Evolutionary conservation across 441 rosid genomes (phyloP), one percentile per base, ranked within the genome.

Genomic region (Sinapis alba): DNA sequence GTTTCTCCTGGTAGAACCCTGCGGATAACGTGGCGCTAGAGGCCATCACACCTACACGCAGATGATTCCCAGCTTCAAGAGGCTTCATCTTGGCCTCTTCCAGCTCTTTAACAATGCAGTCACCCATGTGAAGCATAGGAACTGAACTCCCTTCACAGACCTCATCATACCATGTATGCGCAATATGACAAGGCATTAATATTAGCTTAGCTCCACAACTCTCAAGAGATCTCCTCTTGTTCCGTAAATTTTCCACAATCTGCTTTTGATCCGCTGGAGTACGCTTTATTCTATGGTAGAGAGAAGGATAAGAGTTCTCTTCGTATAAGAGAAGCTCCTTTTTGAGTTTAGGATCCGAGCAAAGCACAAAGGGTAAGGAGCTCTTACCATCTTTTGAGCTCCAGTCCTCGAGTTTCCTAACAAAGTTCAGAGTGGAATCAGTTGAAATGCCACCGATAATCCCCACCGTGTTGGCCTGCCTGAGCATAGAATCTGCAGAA

Each of bases 131-230:
- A 74, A 90, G 86, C 72, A 88, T 65, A 30, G 87, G 88, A 79
- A 84, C 83, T 19, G 89, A 83, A 62, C 92, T 86, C 9, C 83
- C 98, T 61, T 77, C 71, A 38, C 83, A 81, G 61, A 90, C 83
- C 70, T 89, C 88, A 11, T 86, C 85, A 53, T 90, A 79, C 97
- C 97, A 93, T 36, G 80, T 76, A 79, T 93, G 93, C 5, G 86
- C 87, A 69, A 89, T 57, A 78, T 89, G 89, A 74, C 98, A 93
- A 3, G 98, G 98, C 86, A 88, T 78, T 10, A 87, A 86, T 28
- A 90, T 83, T 78, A 95, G 78, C 0, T 80, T 81, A 68, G 87
- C 97, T 75, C 98, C 98, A 15, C 91, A 82, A 59, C 76, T 83
- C 81, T 90, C 97, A 45, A 93, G 92, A 80, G 84, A 83, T 50